These are phyloP conservation scores for Senna siamea DNA, from an alignment of 306 rosid species.

Conservation along the genomic window DNA sequence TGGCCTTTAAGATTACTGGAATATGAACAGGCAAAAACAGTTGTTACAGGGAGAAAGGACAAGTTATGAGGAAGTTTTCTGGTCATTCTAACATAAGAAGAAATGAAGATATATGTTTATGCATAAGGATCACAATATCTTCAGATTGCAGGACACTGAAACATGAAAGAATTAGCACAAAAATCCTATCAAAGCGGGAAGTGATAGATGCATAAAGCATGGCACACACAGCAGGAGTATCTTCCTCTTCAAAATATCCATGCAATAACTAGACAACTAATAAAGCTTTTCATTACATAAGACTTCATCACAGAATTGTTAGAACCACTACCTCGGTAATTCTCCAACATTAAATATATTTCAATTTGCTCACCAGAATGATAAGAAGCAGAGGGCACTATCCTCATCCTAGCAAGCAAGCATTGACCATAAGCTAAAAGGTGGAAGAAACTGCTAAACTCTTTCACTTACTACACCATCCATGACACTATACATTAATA, in stretches of 20 bases:
- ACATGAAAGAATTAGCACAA: neutral
- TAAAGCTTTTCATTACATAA: neutral
- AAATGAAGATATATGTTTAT: neutral
- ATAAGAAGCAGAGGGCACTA: neutral
- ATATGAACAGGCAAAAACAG: neutral
- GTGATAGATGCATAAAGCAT: neutral
- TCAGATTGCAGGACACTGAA: neutral
- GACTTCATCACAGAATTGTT: neutral
- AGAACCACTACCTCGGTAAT: neutral
- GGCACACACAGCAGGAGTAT: neutral
- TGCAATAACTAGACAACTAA: slow-evolving; percentile 6
- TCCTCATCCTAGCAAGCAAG: neutral
- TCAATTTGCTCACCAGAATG: neutral
- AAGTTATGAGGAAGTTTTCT: neutral
- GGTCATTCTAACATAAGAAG: neutral
- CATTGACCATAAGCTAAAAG: neutral
- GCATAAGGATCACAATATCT: neutral
- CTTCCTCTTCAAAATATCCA: slow-evolving; percentile 15
- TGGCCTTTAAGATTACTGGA: neutral
- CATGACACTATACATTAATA: neutral
- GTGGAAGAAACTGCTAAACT: neutral
- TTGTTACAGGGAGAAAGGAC: neutral
- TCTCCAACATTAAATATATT: neutral
- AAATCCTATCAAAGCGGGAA: neutral
- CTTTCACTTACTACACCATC: neutral